Conservation (phyloP, 2,329 filamentous ascomycete species). For the Xylaria hypoxylon region DNA sequence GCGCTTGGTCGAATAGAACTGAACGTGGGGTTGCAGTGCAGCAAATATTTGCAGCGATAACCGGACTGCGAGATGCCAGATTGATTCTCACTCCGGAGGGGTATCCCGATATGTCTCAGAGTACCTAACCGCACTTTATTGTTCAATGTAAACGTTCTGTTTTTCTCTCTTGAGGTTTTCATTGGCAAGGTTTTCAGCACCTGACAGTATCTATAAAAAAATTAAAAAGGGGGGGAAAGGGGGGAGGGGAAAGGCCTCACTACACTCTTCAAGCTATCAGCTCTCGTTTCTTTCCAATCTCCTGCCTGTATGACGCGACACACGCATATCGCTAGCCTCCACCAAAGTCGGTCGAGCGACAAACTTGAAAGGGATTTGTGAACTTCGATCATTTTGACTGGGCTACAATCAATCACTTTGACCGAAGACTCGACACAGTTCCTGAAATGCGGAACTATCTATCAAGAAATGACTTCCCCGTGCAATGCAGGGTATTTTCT, state of each 20-base stretch:
- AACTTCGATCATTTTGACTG: not conserved
- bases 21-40: conserved; percentile 10
- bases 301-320: not conserved
- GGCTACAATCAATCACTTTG: not conserved
- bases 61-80: not conserved
- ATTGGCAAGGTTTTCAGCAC: no score
- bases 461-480: conserved; percentile 67
- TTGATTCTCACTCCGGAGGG: not conserved
- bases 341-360: not conserved
- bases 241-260: no score
- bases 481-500: conserved; percentile 67
- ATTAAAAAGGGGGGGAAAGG: no score
- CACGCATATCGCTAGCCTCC: not conserved
- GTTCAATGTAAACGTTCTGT: not conserved
- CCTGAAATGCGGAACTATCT: conserved; percentile 45
- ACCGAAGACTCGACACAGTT: conserved; percentile 25
- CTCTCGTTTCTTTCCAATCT: not conserved
- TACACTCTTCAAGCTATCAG: not conserved
- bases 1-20: not conserved
- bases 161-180: not conserved
- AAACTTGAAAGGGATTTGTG: not conserved
- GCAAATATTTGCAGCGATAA: conserved; percentile 7
- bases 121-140: not conserved
- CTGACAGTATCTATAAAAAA: no score
- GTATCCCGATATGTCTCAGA: not conserved